Base-by-base conservation (phyloP, 257 asterid genomes). In the Solanum sitiens region DNA sequence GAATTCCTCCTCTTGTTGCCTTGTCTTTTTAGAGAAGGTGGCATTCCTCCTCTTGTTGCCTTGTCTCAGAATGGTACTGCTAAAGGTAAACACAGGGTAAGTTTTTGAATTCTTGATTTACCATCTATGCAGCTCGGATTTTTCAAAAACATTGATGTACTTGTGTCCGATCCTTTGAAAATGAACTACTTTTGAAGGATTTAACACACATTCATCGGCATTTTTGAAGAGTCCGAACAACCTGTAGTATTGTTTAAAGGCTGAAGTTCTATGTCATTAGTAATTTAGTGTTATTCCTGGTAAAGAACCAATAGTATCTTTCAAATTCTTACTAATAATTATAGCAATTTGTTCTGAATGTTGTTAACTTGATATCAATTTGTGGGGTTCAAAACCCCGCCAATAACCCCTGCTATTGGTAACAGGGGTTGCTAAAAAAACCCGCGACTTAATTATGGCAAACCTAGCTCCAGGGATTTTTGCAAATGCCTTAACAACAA, bases 1-100 rank as follows among this genome's bases (percentile, higher is more conserved):
- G 30, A 27, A 27, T 27, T 27, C 30, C 30, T 27, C 30, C 30
- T 27, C 30, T 27, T 27, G 98, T 97, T 89, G 98, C 99, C 2
- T 90, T 97, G 87, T 95, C 99, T 56, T 86, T 98, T 97, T 45
- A 92, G 98, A 72, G 99, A 97, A 93, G 99, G 99, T 4, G 98
- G 30, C 1, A 27, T 27, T 27, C 30, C 30, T 27, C 30, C 30
- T 27, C 30, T 27, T 27, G 98, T 97, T 89, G 98, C 99, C 2
- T 90, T 97, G 87, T 95, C 99, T 56, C 98, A 97, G 90, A 87
- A 86, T 67, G 99, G 98, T 37, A 95, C 98, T 25, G 92, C 95
- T 2, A 97, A 97, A 89, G 99, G 98, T 82, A 97, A 97, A 92
- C 98, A 94, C 90, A 95, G 95, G 98, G 99, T 97, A 86, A 83